Base-by-base conservation (phyloP, 441 rosid genomes). In the Bruguiera hainesii region DNA sequence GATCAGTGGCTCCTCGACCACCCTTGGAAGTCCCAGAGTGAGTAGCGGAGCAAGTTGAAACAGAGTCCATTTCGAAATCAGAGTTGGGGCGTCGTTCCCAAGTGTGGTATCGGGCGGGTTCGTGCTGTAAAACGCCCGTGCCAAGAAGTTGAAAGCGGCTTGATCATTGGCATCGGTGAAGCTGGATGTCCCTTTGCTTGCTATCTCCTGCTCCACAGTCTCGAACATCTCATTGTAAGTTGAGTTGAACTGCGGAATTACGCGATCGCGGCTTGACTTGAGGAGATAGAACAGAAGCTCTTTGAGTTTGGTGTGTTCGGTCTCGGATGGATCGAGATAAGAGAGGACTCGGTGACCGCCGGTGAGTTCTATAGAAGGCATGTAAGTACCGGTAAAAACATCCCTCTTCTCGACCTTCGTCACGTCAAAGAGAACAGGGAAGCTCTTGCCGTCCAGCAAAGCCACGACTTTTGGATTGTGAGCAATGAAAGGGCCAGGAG, bases 391-490 rank as follows among this genome's bases (percentile, higher is more conserved):
- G 6, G 92, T 84, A 77, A 90, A 90, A 67, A 93, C 67, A 71
- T 93, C 86, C 71, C 67, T 79, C 76, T 93, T 93, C 58, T 90
- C 93, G 18, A 93, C 97, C 74, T 93, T 93, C 1, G 84, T 69
- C 0, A 81, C 76, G 58, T 90, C 96, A 51, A 90, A 93, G 23
- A 93, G 78, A 56, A 87, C 77, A 0, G 96, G 94, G 60, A 93
- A 93, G 76, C 96, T 88, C 80, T 88, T 84, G 0, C 87, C 96
- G 81, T 93, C 98, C 35, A 93, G 94, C 23, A 90, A 70, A 55
- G 79, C 89, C 42, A 93, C 74, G 39, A 89, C 97, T 6, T 71
- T 81, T 7, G 96, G 87, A 49, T 88, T 78, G 0, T 78, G 63
- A 48, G 94, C 74, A 35, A 93, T 87, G 67, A 70, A 76, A 20